phyloP scores from a whole-genome alignment of 768 basidiomycete species.

The Suillus placidus region DNA sequence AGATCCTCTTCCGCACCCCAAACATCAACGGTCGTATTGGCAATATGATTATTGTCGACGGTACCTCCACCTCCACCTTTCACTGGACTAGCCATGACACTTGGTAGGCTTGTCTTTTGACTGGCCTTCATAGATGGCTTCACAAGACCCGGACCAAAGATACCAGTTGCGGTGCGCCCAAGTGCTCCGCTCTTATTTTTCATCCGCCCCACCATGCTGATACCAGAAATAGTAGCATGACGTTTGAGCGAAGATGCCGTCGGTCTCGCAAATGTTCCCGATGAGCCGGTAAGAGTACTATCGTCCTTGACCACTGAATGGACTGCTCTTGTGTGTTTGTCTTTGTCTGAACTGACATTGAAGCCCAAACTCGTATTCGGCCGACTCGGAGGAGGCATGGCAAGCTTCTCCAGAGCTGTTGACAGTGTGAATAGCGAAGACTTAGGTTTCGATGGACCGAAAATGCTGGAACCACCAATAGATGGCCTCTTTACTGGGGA shows the following conservation, averaged over 20 bases:
- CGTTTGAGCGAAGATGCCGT: slow-evolving; percentile 36
- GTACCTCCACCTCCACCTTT: slow-evolving; percentile 34
- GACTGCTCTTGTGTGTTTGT: slow-evolving; percentile 3
- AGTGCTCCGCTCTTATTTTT: slow-evolving; percentile 2
- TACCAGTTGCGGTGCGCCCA: slow-evolving; percentile 19
- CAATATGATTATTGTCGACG: neutral
- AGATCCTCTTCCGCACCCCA: slow-evolving; percentile 6
- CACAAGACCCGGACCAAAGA: slow-evolving; percentile 26
- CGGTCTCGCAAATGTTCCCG: slow-evolving; percentile 28
- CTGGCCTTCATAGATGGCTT: slow-evolving; percentile 35
- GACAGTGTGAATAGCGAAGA: slow-evolving; percentile 66
- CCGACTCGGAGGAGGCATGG: slow-evolving; percentile 62
- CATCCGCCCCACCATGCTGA: slow-evolving; percentile 9
- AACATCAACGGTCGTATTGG: neutral
- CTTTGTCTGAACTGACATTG: slow-evolving; percentile 22
- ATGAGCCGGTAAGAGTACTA: slow-evolving; percentile 14
- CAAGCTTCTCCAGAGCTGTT: slow-evolving; percentile 70
- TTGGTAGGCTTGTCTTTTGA: slow-evolving; percentile 46
- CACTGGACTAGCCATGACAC: slow-evolving; percentile 49
- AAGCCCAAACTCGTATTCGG: slow-evolving; percentile 77
- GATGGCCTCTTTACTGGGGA: slow-evolving; percentile 13
- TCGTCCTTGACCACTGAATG: slow-evolving; percentile 28
- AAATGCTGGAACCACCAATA: neutral
- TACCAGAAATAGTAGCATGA: slow-evolving; percentile 19
- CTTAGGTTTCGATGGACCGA: slow-evolving; percentile 14